Base-by-base conservation (phyloP, 1,284 basidiomycete genomes). In the Volvariella volvacea region DNA sequence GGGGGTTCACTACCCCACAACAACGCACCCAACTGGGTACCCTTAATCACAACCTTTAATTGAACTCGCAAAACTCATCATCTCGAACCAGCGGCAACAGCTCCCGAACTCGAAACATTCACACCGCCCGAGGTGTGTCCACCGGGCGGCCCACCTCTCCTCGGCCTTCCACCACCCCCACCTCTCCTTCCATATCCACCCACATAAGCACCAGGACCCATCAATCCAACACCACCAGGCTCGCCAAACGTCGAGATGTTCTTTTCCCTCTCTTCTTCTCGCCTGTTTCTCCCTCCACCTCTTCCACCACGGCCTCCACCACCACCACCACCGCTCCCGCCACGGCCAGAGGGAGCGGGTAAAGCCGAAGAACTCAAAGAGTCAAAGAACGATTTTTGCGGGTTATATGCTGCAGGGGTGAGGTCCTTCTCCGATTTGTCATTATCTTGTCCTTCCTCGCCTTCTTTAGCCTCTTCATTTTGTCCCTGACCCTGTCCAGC, bases 201-300 rank as follows among this genome's bases (percentile, higher is more conserved):
- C 28, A 71, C 68, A 59, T 73, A 72, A 3, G 67, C 69, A 8
- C 69, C 71, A 39, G 83, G 83, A 0, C 85, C 83, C 70, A 86
- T 72, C 42, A 86, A 58, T 8, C 84, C 83, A 20, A 83, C 74
- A 46, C 80, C 82, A 14, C 85, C 85, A 4, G 86, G 80, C 59
- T 88, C 87, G 3, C 86, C 86, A 68, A 89, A 89, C 10, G 86
- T 89, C 25, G 83, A 83, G 4, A 89, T 76, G 54, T 89, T 89
- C 61, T 76, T 75, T 60, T 86, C 83, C 47, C 85, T 64, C 57
- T 88, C 86, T 54, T 88, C 86, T 53, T 88, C 86, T 39, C 86
- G 62, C 50, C 85, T 73, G 53, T 79, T 85, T 43, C 79, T 67
- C 1, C 78, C 81, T 9, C 74, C 73, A 6, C 74, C 66, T 17